These are phyloP conservation scores for Oidiodendron maius DNA, from an alignment of 495 filamentous ascomycete species.

Conservation along the genomic window DNA sequence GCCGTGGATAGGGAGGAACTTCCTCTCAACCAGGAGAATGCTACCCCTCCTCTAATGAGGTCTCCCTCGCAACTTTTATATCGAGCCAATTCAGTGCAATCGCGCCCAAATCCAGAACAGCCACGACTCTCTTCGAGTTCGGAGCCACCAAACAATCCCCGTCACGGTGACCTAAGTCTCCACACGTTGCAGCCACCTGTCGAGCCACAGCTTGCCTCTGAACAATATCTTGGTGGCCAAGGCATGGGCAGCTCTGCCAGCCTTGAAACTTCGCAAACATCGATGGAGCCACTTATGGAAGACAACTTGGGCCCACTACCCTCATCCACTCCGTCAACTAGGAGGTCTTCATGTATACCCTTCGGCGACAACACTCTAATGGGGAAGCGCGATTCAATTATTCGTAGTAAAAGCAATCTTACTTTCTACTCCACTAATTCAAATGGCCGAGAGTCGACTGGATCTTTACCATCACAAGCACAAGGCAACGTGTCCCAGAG, in stretches of 20 bases:
- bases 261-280: conserved; percentile 33
- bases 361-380: conserved; percentile 47
- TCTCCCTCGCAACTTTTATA: conserved; percentile 13
- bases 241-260: conserved; percentile 36
- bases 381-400: conserved; percentile 53
- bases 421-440: too few species aligned
- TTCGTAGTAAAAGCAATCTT: conserved; percentile 50
- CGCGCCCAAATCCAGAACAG: too few species aligned
- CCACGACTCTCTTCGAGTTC: too few species aligned
- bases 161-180: too few species aligned
- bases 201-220: conserved; percentile 4
- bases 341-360: conserved; percentile 9
- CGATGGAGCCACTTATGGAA: conserved; percentile 35
- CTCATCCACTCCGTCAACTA: too few species aligned
- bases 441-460: too few species aligned
- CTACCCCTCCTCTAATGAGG: conserved; percentile 30
- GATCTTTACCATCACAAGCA: too few species aligned
- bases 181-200: too few species aligned
- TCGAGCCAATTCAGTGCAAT: too few species aligned
- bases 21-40: conserved; percentile 60
- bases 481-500: too few species aligned
- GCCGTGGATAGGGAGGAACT: conserved; percentile 62
- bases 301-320: conserved; percentile 28
- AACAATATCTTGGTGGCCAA: conserved; percentile 10
- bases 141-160: too few species aligned